These are phyloP conservation scores for Saccharum officinarum DNA, from an alignment of 176 grass and related monocot species.

Conservation along the genomic window DNA sequence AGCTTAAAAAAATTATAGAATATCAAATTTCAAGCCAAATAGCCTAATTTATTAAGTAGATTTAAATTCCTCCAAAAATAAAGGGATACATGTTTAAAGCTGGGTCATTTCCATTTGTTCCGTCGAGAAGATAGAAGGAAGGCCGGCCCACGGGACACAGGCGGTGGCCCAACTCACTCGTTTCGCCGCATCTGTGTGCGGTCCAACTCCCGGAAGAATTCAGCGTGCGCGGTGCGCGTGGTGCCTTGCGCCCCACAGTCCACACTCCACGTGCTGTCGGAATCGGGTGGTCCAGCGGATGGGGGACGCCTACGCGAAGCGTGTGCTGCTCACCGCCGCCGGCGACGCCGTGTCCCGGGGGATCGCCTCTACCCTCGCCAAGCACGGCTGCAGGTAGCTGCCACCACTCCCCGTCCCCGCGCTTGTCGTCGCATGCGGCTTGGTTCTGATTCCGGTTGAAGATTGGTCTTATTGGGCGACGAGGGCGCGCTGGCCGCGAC, in stretches of 20 bases:
- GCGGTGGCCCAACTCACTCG: neutral
- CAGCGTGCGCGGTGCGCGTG: too few relatives aligned
- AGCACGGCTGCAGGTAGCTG: slow-evolving; percentile 69
- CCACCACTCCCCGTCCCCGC: neutral
- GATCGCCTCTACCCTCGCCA: slow-evolving; percentile 61
- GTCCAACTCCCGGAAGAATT: too few relatives aligned
- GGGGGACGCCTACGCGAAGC: slow-evolving; percentile 54
- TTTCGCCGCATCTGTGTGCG: too few relatives aligned
- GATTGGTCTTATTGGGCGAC: slow-evolving; percentile 75
- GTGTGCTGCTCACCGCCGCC: slow-evolving; percentile 64
- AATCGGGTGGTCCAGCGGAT: slow-evolving; percentile 10
- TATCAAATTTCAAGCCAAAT: too few relatives aligned
- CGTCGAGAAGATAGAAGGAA: neutral
- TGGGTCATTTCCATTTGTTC: too few relatives aligned
- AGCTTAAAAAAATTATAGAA: too few relatives aligned
- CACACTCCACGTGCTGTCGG: too few relatives aligned
- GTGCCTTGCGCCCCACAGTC: too few relatives aligned
- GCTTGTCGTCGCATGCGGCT: neutral
- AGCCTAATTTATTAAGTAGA: too few relatives aligned
- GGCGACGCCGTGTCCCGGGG: slow-evolving; percentile 75
- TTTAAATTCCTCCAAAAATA: too few relatives aligned
- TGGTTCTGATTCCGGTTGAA: neutral
- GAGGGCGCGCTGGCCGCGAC: slow-evolving; percentile 44
- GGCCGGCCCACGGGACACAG: neutral
- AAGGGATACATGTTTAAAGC: too few relatives aligned